These are phyloP conservation scores for Sutorius eximius DNA, from an alignment of 1,284 basidiomycete species.

Conservation along the genomic window DNA sequence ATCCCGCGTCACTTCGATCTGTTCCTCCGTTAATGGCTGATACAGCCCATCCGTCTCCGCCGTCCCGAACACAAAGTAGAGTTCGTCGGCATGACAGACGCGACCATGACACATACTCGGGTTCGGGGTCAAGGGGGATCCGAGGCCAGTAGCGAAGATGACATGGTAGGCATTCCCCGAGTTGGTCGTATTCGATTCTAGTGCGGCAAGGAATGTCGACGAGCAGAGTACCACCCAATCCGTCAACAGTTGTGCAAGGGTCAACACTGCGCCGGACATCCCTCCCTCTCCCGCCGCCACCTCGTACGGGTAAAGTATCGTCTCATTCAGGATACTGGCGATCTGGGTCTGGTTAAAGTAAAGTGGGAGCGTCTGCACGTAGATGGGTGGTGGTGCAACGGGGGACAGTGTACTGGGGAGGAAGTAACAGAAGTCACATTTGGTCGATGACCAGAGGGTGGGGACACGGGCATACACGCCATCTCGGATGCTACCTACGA, in stretches of 20 bases:
- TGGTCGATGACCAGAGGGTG: slow-evolving; percentile 7
- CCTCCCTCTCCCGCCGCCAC: not conserved
- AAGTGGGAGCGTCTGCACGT: not conserved
- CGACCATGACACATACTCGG: slow-evolving; percentile 1
- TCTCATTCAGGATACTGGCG: slow-evolving; percentile 1
- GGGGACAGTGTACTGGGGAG: slow-evolving; percentile 4
- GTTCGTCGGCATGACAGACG: slow-evolving; percentile 10
- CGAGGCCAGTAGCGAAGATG: slow-evolving; percentile 4
- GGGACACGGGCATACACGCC: slow-evolving; percentile 5
- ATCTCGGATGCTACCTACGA: slow-evolving; percentile 4
- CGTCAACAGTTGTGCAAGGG: not conserved
- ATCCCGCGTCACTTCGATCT: slow-evolving; percentile 1
- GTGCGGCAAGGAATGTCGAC: not conserved
- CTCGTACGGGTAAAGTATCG: slow-evolving; percentile 6
- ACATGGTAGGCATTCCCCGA: slow-evolving; percentile 2
- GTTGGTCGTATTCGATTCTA: slow-evolving; percentile 8
- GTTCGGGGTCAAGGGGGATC: slow-evolving; percentile 1
- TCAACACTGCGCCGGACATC: slow-evolving; percentile 4
- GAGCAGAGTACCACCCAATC: not conserved
- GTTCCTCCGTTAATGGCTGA: not conserved
- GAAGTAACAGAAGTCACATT: slow-evolving; percentile 12
- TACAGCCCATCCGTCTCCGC: slow-evolving; percentile 13
- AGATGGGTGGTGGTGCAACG: not conserved
- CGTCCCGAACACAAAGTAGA: slow-evolving; percentile 14
- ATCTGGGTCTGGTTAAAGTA: slow-evolving; percentile 4